Conservation (phyloP, 495 filamentous ascomycete genomes). For the Hyaloscypha bicolor region DNA sequence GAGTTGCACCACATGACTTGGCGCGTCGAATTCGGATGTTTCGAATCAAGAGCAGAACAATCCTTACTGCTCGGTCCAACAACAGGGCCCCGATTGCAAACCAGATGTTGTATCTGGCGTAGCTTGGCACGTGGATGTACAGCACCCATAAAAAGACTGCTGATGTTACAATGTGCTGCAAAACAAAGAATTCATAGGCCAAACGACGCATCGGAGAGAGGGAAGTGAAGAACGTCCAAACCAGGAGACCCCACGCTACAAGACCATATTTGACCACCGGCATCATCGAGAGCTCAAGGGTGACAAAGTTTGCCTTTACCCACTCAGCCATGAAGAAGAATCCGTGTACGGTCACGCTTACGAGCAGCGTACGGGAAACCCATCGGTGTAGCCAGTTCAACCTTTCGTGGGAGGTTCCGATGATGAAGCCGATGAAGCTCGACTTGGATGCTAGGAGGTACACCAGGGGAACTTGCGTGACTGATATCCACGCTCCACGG, state of each 20-base stretch:
- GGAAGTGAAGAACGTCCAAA: conserved; percentile 71
- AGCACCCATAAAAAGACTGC: conserved; percentile 68
- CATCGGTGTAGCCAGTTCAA: conserved; percentile 87
- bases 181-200: conserved; percentile 79
- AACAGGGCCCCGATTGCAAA: conserved; percentile 69
- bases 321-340: conserved; percentile 72
- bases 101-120: conserved; percentile 66
- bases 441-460: conserved; percentile 79
- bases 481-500: conserved; percentile 73
- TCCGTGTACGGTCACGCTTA: conserved; percentile 76
- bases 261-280: conserved; percentile 68
- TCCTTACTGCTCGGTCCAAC: conserved; percentile 66
- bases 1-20: conserved; percentile 31
- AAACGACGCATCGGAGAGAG: conserved; percentile 67
- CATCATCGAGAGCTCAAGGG: conserved; percentile 61
- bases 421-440: conserved; percentile 69
- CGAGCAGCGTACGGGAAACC: conserved; percentile 71
- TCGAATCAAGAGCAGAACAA: conserved; percentile 53
- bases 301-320: conserved; percentile 64
- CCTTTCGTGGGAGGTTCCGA: conserved; percentile 71
- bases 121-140: conserved; percentile 63
- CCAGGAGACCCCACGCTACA: conserved; percentile 71
- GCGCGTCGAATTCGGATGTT: conserved; percentile 57
- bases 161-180: conserved; percentile 75
- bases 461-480: conserved; percentile 79